Evolutionary conservation across 495 filamentous ascomycete species (phyloP).

Genomic region (Xylaria grammica): DNA sequence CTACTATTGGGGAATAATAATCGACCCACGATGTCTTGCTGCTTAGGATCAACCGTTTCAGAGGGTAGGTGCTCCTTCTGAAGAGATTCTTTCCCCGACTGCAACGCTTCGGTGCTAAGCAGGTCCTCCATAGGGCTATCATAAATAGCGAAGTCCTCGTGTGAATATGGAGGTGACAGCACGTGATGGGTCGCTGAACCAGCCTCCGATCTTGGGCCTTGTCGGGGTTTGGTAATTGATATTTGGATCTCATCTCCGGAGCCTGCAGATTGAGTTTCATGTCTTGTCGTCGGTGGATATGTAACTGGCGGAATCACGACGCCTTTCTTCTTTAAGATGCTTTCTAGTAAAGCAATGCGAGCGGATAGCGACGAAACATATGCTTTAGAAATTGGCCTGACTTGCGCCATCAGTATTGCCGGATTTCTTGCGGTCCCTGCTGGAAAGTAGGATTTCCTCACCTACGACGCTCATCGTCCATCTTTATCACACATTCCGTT

Average conservation of each 20-base stretch:
- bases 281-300: slow-evolving; percentile 58
- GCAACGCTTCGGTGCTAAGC: not conserved
- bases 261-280: slow-evolving; percentile 38
- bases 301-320: slow-evolving; percentile 54
- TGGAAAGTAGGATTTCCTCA: slow-evolving; percentile 28
- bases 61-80: slow-evolving; percentile 39
- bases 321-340: slow-evolving; percentile 54
- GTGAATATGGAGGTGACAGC: slow-evolving; percentile 36
- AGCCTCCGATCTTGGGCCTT: slow-evolving; percentile 23
- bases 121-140: slow-evolving; percentile 21
- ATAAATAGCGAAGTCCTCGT: slow-evolving; percentile 32
- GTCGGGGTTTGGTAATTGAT: slow-evolving; percentile 15
- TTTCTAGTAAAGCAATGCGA: slow-evolving; percentile 55
- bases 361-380: slow-evolving; percentile 61
- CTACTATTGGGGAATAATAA: slow-evolving; percentile 49
- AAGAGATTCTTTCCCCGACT: slow-evolving; percentile 1
- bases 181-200: slow-evolving; percentile 28
- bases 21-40: slow-evolving; percentile 47
- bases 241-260: slow-evolving; percentile 17
- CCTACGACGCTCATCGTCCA: slow-evolving; percentile 61
- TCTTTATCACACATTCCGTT: slow-evolving; percentile 59
- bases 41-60: slow-evolving; percentile 37
- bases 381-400: slow-evolving; percentile 59
- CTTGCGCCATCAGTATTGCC: slow-evolving; percentile 1
- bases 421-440: not conserved